Conservation (phyloP, 306 rosid genomes). For the Prinsepia uniflora region DNA sequence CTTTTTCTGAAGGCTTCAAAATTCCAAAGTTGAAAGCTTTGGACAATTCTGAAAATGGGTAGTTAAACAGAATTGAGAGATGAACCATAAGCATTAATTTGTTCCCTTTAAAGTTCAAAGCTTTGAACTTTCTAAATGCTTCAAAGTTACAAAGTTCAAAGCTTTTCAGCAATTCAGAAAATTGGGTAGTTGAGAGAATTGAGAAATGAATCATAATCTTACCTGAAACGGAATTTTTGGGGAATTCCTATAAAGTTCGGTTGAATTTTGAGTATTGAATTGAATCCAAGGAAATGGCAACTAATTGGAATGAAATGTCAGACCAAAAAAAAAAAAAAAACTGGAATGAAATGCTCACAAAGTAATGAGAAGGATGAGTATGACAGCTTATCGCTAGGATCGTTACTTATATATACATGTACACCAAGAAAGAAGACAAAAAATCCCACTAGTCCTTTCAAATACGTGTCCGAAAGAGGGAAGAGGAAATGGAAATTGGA, state of each 20-base stretch:
- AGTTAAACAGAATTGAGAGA: too few species aligned
- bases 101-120: too few species aligned
- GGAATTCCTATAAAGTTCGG: background rate
- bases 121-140: too few species aligned
- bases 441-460: constrained; percentile 15
- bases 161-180: background rate
- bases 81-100: too few species aligned
- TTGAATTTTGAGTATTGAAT: background rate
- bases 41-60: too few species aligned
- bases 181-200: background rate
- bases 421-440: background rate
- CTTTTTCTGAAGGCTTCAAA: too few species aligned
- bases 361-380: constrained; percentile 14
- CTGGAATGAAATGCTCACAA: constrained; percentile 9
- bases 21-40: too few species aligned
- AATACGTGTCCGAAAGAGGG: constrained; percentile 51
- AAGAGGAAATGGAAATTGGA: constrained; percentile 5
- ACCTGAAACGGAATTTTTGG: constrained; percentile 14
- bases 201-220: constrained; percentile 11
- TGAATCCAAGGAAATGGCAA: background rate
- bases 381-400: background rate
- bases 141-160: too few species aligned
- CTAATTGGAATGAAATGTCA: constrained; percentile 9
- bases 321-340: too few species aligned
- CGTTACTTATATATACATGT: constrained; percentile 12